Evolutionary conservation across 208 protist genomes (phyloP).

Genomic region (Leishmania tropica): DNA sequence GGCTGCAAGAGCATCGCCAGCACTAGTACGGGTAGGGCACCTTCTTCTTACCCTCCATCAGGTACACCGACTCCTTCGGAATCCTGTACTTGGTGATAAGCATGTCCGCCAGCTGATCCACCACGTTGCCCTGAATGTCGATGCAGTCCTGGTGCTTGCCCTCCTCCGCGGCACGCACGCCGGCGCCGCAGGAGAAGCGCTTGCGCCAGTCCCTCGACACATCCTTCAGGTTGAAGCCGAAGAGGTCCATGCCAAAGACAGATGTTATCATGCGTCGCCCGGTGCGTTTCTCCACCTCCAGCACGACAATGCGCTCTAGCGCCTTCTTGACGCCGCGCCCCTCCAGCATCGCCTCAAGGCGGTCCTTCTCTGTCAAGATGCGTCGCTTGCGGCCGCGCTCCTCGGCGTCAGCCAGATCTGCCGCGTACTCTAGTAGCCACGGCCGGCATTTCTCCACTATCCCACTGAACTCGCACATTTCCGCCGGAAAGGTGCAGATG

Average conservation of each 20-base stretch:
- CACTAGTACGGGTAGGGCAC: slow-evolving; percentile 40
- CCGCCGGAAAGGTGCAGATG: slow-evolving; percentile 89
- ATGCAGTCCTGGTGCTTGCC: slow-evolving; percentile 72
- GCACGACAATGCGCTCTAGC: slow-evolving; percentile 68
- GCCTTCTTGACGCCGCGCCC: slow-evolving; percentile 83
- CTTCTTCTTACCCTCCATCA: slow-evolving; percentile 83
- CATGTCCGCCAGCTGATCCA: slow-evolving; percentile 67
- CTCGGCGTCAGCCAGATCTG: slow-evolving; percentile 81
- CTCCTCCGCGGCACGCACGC: slow-evolving; percentile 68
- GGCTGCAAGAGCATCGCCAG: neutral
- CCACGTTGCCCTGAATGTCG: slow-evolving; percentile 84
- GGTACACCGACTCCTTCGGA: slow-evolving; percentile 70
- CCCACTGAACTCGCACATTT: slow-evolving; percentile 93
- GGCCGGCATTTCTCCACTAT: slow-evolving; percentile 92
- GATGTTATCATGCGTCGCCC: slow-evolving; percentile 73
- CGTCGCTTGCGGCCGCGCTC: slow-evolving; percentile 81
- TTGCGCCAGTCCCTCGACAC: slow-evolving; percentile 83
- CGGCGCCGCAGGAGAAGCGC: slow-evolving; percentile 82
- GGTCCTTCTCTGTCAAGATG: slow-evolving; percentile 83
- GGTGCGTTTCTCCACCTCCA: slow-evolving; percentile 63
- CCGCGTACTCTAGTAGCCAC: slow-evolving; percentile 87
- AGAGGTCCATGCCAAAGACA: slow-evolving; percentile 86
- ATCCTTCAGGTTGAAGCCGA: slow-evolving; percentile 88
- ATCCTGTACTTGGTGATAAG: slow-evolving; percentile 79
- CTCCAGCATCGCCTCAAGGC: slow-evolving; percentile 75